These are phyloP conservation scores for Aspergillus bertholletiae DNA, from an alignment of 495 filamentous ascomycete species.

Conservation along the genomic window DNA sequence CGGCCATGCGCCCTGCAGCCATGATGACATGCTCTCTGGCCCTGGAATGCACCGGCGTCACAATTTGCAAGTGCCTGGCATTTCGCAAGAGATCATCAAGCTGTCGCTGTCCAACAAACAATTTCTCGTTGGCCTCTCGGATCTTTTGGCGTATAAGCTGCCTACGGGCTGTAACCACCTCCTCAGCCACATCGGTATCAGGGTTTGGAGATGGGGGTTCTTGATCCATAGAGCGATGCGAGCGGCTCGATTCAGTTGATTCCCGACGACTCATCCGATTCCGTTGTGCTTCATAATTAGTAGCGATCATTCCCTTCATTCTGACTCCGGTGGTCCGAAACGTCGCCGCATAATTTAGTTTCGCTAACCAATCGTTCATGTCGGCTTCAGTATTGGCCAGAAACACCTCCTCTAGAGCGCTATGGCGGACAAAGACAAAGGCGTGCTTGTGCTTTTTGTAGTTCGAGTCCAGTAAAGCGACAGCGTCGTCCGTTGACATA, in stretches of 20 bases:
- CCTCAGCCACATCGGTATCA: constrained; percentile 74
- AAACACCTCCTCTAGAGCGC: constrained; percentile 85
- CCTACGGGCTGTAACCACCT: constrained; percentile 75
- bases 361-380: constrained; percentile 96
- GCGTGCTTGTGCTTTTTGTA: constrained; percentile 98
- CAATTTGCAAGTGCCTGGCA: constrained; percentile 84
- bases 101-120: constrained; percentile 66
- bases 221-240: constrained; percentile 24
- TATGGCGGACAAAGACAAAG: constrained; percentile 85
- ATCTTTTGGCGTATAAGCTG: constrained; percentile 83
- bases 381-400: constrained; percentile 84
- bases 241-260: constrained; percentile 41
- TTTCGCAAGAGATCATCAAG: constrained; percentile 83
- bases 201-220: constrained; percentile 55
- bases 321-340: constrained; percentile 91
- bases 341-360: constrained; percentile 93
- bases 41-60: constrained; percentile 83
- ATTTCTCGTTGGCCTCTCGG: constrained; percentile 74
- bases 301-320: constrained; percentile 81
- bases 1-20: constrained; percentile 79
- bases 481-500: constrained; percentile 88
- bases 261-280: constrained; percentile 70
- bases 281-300: constrained; percentile 79
- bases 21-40: constrained; percentile 82
- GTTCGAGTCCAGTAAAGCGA: constrained; percentile 76